Conservation (phyloP, 2,329 filamentous ascomycete genomes). For the Balansia obtecta region DNA sequence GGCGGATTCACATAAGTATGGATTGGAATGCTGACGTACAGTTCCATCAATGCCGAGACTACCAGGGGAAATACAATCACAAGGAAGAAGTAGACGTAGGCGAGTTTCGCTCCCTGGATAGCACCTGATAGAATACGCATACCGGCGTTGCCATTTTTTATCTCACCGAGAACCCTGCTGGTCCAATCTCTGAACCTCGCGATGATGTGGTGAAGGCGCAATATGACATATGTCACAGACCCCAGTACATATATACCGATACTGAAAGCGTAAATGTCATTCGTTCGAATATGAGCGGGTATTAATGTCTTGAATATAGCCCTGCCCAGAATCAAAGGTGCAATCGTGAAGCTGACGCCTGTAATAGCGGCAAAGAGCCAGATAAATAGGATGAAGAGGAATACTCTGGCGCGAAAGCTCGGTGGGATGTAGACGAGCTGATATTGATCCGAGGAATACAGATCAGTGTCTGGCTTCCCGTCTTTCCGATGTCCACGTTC, state of each 20-base stretch:
- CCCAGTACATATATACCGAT: slow-evolving; percentile 77
- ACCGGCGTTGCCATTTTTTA: slow-evolving; percentile 12
- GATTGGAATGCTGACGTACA: slow-evolving; percentile 78
- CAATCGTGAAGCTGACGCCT: slow-evolving; percentile 72
- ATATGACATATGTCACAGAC: slow-evolving; percentile 47
- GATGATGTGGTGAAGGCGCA: slow-evolving; percentile 34
- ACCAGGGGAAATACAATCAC: slow-evolving; percentile 70
- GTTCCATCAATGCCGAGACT: slow-evolving; percentile 67
- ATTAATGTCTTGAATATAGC: slow-evolving; percentile 62
- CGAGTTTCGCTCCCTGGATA: slow-evolving; percentile 32
- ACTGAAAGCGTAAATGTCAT: slow-evolving; percentile 94
- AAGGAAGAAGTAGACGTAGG: slow-evolving; percentile 66
- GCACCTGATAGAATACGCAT: slow-evolving; percentile 16
- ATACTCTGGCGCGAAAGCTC: slow-evolving; percentile 67
- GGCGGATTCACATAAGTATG: slow-evolving; percentile 58
- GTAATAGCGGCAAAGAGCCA: slow-evolving; percentile 89
- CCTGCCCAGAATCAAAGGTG: slow-evolving; percentile 78
- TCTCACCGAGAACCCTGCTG: slow-evolving; percentile 10
- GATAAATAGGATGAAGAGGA: slow-evolving; percentile 75
- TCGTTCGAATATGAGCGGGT: slow-evolving; percentile 61
- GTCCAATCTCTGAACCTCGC: slow-evolving; percentile 20
- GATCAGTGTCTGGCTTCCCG: slow-evolving; percentile 37
- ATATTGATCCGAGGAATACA: slow-evolving; percentile 49
- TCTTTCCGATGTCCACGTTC: slow-evolving; percentile 49
- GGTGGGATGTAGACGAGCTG: slow-evolving; percentile 73